Evolutionary conservation across 345 rosid species (phyloP), one percentile per base, ranked within the genome.

Genomic region (Arabidopsis arenosa): DNA sequence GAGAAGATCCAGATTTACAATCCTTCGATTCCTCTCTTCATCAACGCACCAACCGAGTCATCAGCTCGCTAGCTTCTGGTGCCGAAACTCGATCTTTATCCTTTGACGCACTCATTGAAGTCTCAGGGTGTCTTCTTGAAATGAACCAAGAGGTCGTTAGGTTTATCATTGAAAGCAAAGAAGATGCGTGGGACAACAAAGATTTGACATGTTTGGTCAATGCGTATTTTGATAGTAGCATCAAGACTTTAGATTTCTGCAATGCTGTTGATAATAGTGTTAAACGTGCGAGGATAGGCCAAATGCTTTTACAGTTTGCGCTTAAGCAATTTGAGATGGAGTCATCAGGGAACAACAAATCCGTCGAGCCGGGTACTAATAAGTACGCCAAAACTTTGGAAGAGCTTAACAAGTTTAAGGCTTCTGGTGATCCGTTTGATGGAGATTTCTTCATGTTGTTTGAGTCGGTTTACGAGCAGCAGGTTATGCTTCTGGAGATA

Each of bases 71-170:
- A 43, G 84, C 89, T 12, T 62, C 87, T 1, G 81, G 86, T 21
- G 80, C 84, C 12, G 95, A 83, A 76, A 75, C 80, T 49, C 82
- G 80, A 2, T 79, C 92, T 18, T 65, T 93, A 10, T 91, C 97
- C 7, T 86, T 88, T 11, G 92, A 89, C 63, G 89, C 99, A 0
- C 92, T 94, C 77, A 79, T 78, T 28, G 97, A 89, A 81, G 91
- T 89, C 62, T 90, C 88, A 0, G 85, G 72, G 1, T 79, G 87
- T 64, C 87, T 94, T 45, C 90, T 92, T n/a, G 97, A 87, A 9
- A 87, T 88, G 93, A 89, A 92, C 78, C 93, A 90, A 70, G 97
- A 88, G 18, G 96, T 84, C 12, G 93, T 82, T 57, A 80, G 75
- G 53, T 83, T 89, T 63, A 92, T 94, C 61, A 79, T 94, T 2